phyloP scores from a whole-genome alignment of 2,329 filamentous ascomycete species.

The Aspergillus texensis region DNA sequence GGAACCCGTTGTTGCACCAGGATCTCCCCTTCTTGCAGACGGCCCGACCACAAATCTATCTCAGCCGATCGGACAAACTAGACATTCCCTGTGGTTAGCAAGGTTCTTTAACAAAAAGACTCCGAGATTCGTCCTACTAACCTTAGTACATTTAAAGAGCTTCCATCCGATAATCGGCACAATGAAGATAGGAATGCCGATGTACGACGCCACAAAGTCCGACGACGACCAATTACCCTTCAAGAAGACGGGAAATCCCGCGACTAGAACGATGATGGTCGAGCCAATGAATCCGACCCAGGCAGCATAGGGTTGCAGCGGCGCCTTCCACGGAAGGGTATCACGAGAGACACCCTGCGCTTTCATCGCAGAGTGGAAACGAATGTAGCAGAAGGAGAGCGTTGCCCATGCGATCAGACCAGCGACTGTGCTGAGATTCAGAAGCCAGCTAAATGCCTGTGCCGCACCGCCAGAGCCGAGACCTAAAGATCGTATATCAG shows the following conservation, averaged over 20 bases:
- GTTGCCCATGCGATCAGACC: constrained; percentile 54
- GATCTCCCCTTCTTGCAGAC: constrained; percentile 35
- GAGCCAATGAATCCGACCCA: constrained; percentile 63
- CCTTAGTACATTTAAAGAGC: constrained; percentile 41
- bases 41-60: constrained; percentile 37
- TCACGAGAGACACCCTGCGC: constrained; percentile 41
- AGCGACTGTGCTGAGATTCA: constrained; percentile 50
- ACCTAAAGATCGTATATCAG: constrained; percentile 19
- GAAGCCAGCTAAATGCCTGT: constrained; percentile 45
- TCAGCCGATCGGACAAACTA: constrained; percentile 28
- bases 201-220: constrained; percentile 43
- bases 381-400: constrained; percentile 49
- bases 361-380: constrained; percentile 53
- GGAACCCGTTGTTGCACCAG: constrained; percentile 17
- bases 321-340: constrained; percentile 52
- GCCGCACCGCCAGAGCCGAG: constrained; percentile 38
- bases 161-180: constrained; percentile 49
- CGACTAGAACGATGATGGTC: constrained; percentile 64
- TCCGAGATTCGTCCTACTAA: constrained; percentile 19
- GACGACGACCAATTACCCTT: constrained; percentile 38
- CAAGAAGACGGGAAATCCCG: constrained; percentile 62
- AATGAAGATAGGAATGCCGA: constrained; percentile 47
- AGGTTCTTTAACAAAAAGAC: background rate
- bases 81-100: background rate
- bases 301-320: constrained; percentile 63